Percentiles rank a stretch among this genome's conserved stretches.
These are phyloP conservation scores for Hemileia vastatrix DNA, from an alignment of 1,284 basidiomycete genomes.

Conservation along the genomic window DNA sequence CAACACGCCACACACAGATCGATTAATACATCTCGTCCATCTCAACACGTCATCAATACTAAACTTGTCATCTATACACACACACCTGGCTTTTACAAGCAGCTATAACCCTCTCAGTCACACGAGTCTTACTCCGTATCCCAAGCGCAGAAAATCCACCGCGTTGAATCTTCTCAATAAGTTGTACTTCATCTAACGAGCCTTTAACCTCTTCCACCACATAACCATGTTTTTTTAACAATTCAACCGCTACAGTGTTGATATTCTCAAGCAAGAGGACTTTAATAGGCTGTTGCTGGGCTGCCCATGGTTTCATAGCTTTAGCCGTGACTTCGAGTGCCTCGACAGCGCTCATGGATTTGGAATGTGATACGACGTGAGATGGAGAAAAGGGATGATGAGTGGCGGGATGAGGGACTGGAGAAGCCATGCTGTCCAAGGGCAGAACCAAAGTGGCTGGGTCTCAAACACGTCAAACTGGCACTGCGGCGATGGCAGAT, in stretches of 20 bases:
- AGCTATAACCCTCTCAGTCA: slow-evolving; percentile 26
- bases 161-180: slow-evolving; percentile 25
- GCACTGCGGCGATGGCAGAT: too few relatives aligned
- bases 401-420: too few relatives aligned
- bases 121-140: slow-evolving; percentile 13
- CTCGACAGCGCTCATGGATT: too few relatives aligned
- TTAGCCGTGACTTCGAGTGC: too few relatives aligned
- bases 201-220: slow-evolving; percentile 9
- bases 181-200: slow-evolving; percentile 5
- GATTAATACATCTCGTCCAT: slow-evolving; percentile 24
- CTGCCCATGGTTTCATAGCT: slow-evolving; percentile 13
- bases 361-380: too few relatives aligned
- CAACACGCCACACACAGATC: neutral
- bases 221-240: slow-evolving; percentile 8
- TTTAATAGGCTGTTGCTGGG: slow-evolving; percentile 26
- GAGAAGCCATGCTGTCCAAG: too few relatives aligned
- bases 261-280: slow-evolving; percentile 16
- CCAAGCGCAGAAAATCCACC: slow-evolving; percentile 20
- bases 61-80: neutral
- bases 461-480: too few relatives aligned
- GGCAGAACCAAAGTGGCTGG: too few relatives aligned
- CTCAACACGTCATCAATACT: neutral
- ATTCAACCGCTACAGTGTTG: slow-evolving; percentile 11
- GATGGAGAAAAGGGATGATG: too few relatives aligned
- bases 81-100: neutral